These are phyloP conservation scores for Purpureocillium takamizusanense DNA, from an alignment of 2,329 filamentous ascomycete species.

Conservation along the genomic window DNA sequence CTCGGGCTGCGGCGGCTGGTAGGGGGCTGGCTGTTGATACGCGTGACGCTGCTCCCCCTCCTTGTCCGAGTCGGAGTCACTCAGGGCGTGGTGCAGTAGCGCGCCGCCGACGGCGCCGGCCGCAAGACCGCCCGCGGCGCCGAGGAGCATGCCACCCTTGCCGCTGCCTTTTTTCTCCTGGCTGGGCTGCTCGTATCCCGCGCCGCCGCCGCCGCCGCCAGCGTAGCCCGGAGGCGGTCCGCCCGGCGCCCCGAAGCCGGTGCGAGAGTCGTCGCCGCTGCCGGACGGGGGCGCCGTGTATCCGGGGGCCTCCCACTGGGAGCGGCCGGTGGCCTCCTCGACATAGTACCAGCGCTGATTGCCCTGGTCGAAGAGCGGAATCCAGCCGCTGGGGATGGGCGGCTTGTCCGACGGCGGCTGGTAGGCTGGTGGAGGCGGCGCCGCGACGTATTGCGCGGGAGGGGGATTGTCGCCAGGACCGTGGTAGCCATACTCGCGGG, in stretches of 20 bases:
- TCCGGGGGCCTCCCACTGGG: constrained; percentile 55
- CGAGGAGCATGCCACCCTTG: constrained; percentile 46
- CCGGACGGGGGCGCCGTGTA: constrained; percentile 15
- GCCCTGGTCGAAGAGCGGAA: constrained; percentile 51
- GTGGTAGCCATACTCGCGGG: constrained; percentile 16
- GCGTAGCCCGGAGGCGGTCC: constrained; percentile 4
- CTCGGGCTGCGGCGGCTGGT: not conserved
- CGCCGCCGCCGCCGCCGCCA: no score
- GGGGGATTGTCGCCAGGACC: constrained; percentile 10
- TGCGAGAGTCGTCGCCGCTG: constrained; percentile 15
- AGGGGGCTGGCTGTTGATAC: not conserved
- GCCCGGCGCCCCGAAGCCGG: constrained; percentile 4
- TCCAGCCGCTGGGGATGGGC: constrained; percentile 52
- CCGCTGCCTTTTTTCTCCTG: constrained; percentile 30
- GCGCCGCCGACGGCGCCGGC: constrained; percentile 49
- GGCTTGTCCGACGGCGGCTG: constrained; percentile 31
- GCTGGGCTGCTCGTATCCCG: constrained; percentile 5
- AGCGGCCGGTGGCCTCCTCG: constrained; percentile 49
- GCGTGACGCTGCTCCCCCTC: no score
- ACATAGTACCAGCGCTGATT: constrained; percentile 57
- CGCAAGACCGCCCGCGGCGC: constrained; percentile 50
- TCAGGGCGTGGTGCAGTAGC: constrained; percentile 44
- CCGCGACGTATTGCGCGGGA: constrained; percentile 9
- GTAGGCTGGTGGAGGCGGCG: constrained; percentile 17
- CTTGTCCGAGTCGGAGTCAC: constrained; percentile 11